These are phyloP conservation scores for Calocybe cyanea DNA, from an alignment of 768 basidiomycete genomes.

Conservation along the genomic window DNA sequence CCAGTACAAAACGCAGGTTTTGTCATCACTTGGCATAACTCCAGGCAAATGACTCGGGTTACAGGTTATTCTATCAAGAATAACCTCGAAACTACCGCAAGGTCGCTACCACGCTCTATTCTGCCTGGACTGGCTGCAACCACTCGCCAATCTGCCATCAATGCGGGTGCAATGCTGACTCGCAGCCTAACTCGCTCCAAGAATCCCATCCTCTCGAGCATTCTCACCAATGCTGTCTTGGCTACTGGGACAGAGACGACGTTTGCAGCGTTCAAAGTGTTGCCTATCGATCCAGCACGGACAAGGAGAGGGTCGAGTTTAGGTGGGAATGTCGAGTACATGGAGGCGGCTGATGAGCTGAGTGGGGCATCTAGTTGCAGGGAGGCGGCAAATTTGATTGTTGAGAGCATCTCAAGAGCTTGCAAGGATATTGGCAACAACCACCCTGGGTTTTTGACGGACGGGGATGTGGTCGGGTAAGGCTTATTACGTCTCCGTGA, in stretches of 20 bases:
- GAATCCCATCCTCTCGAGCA: slow-evolving; percentile 29
- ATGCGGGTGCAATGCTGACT: slow-evolving; percentile 8
- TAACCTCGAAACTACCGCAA: slow-evolving; percentile 34
- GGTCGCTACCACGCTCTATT: slow-evolving; percentile 2
- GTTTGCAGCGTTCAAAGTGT: slow-evolving; percentile 76
- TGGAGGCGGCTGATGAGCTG: slow-evolving; percentile 60
- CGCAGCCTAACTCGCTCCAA: slow-evolving; percentile 12
- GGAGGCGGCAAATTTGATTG: slow-evolving; percentile 74
- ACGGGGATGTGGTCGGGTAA: slow-evolving; percentile 80
- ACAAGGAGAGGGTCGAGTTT: slow-evolving; percentile 43
- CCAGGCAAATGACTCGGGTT: slow-evolving; percentile 68
- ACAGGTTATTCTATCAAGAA: slow-evolving; percentile 88
- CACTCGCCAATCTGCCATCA: slow-evolving; percentile 11
- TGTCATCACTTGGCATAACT: slow-evolving; percentile 70
- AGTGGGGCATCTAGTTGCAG: slow-evolving; percentile 63
- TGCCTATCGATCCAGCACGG: slow-evolving; percentile 67
- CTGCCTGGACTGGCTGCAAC: slow-evolving; percentile 13
- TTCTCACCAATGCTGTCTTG: slow-evolving; percentile 29
- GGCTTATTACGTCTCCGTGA: slow-evolving; percentile 21
- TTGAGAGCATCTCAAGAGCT: slow-evolving; percentile 62
- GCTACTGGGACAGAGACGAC: slow-evolving; percentile 33
- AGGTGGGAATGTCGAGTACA: slow-evolving; percentile 35
- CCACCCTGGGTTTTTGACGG: slow-evolving; percentile 46
- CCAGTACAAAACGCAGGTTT: slow-evolving; percentile 88
- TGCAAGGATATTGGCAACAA: slow-evolving; percentile 59